A percentile compares a stretch with the other conserved stretches of the same genome.
Evolutionary conservation across 352 stramenopile species (phyloP).

Genomic region (Globisporangium polare): DNA sequence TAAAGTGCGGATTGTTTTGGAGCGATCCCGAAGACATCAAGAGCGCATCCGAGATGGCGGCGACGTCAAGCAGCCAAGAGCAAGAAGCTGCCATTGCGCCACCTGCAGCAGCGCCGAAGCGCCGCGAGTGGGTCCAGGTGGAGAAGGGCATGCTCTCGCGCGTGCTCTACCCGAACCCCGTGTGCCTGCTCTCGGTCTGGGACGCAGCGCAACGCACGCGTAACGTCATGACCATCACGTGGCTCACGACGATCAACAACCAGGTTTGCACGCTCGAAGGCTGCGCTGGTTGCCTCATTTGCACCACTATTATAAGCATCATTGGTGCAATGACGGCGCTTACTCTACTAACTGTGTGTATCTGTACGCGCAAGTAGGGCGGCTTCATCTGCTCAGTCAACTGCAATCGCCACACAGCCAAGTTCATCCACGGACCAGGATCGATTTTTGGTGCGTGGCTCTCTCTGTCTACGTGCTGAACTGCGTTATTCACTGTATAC

Average conservation of each 20-base stretch:
- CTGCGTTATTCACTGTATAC: no score
- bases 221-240: conserved; percentile 84
- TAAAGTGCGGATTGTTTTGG: no score
- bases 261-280: conserved; percentile 25
- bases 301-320: not conserved
- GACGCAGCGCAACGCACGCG: conserved; percentile 22
- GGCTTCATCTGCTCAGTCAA: conserved; percentile 86
- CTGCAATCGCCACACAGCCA: conserved; percentile 53
- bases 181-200: conserved; percentile 60
- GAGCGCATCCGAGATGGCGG: not conserved
- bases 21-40: no score
- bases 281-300: not conserved
- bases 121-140: conserved; percentile 36
- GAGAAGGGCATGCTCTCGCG: conserved; percentile 72
- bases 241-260: conserved; percentile 87
- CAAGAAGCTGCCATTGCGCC: not conserved
- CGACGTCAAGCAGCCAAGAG: not conserved
- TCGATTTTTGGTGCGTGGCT: conserved; percentile 55
- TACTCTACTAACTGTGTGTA: not conserved
- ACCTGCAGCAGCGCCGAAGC: not conserved
- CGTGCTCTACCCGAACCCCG: conserved; percentile 79
- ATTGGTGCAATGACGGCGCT: not conserved
- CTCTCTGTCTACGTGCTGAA: not conserved
- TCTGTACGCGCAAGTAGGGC: conserved; percentile 24
- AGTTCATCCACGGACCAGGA: conserved; percentile 44